Conservation (phyloP, 2,329 filamentous ascomycete genomes). For the Alternaria angustiovoidea region DNA sequence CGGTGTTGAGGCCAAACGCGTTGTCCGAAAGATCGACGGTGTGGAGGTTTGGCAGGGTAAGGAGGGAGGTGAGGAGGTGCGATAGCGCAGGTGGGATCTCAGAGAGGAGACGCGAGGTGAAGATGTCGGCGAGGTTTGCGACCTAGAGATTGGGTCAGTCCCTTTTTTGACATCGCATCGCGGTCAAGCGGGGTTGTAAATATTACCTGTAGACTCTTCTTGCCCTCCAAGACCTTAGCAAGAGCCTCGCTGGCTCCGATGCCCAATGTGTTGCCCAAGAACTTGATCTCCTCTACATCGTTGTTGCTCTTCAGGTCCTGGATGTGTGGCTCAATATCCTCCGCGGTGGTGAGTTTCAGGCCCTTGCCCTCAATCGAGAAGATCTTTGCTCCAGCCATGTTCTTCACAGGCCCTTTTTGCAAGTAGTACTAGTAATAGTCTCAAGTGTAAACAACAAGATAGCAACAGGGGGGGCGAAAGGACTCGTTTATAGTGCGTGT, state of each 20-base stretch:
- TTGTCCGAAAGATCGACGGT: slow-evolving; percentile 98
- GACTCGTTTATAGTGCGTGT: slow-evolving; percentile 6
- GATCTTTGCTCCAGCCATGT: slow-evolving; percentile 65
- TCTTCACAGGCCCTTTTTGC: slow-evolving; percentile 4
- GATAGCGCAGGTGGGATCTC: slow-evolving; percentile 93
- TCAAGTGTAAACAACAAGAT: slow-evolving; percentile 8
- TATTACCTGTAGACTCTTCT: slow-evolving; percentile 77
- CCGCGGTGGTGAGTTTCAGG: slow-evolving; percentile 89
- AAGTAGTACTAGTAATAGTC: slow-evolving; percentile 3
- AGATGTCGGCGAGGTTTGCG: slow-evolving; percentile 96
- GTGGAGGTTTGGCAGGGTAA: slow-evolving; percentile 84
- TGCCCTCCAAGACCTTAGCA: slow-evolving; percentile 81
- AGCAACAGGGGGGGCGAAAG: slow-evolving; percentile 2
- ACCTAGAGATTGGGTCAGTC: slow-evolving; percentile 56
- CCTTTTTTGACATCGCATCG: not conserved
- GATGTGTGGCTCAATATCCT: slow-evolving; percentile 86
- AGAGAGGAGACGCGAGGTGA: slow-evolving; percentile 89
- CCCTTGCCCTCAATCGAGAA: slow-evolving; percentile 93
- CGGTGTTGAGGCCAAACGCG: slow-evolving; percentile 94
- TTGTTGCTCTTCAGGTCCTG: slow-evolving; percentile 73
- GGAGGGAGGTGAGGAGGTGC: slow-evolving; percentile 82
- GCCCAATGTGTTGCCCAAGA: slow-evolving; percentile 92
- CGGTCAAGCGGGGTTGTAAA: slow-evolving; percentile 4
- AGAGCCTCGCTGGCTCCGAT: slow-evolving; percentile 86
- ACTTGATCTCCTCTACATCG: slow-evolving; percentile 82